phyloP scores from a whole-genome alignment of 169 alveolate genomes.

The Miamiensis avidus region DNA sequence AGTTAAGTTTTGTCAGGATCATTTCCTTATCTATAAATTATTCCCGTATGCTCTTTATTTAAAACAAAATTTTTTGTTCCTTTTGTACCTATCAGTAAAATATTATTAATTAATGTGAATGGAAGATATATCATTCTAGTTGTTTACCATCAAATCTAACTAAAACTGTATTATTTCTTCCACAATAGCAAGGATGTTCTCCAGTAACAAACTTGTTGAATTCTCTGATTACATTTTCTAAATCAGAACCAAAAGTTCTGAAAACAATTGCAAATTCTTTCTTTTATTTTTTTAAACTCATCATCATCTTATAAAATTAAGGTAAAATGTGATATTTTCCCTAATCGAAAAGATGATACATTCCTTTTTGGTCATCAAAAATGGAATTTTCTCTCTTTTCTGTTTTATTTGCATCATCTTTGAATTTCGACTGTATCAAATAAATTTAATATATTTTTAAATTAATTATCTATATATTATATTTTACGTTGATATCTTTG shows the following conservation, averaged over 20 bases:
- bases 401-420: background rate
- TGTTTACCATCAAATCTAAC: constrained; percentile 72
- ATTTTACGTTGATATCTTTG: constrained; percentile 13
- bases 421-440: background rate
- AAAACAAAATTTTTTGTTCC: constrained; percentile 72
- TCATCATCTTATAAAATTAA: constrained; percentile 74
- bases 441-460: no score
- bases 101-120: background rate
- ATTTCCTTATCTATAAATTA: constrained; percentile 56
- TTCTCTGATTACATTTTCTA: constrained; percentile 66
- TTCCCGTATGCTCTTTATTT: constrained; percentile 49
- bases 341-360: constrained; percentile 61
- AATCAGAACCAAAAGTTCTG: constrained; percentile 73
- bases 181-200: constrained; percentile 85
- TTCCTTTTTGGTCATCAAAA: constrained; percentile 23
- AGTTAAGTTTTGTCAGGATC: constrained; percentile 45
- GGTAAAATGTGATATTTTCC: constrained; percentile 78
- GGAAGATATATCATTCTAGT: background rate
- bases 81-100: constrained; percentile 34
- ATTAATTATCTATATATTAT: no score
- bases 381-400: background rate
- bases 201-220: constrained; percentile 80
- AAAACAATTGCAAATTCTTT: constrained; percentile 81
- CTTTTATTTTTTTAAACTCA: constrained; percentile 67
- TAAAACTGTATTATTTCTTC: constrained; percentile 77